A percentile compares a stretch with the other conserved stretches of the same genome.
These are phyloP conservation scores for Alternaria rosae DNA, from an alignment of 2,329 filamentous ascomycete genomes.

Conservation along the genomic window DNA sequence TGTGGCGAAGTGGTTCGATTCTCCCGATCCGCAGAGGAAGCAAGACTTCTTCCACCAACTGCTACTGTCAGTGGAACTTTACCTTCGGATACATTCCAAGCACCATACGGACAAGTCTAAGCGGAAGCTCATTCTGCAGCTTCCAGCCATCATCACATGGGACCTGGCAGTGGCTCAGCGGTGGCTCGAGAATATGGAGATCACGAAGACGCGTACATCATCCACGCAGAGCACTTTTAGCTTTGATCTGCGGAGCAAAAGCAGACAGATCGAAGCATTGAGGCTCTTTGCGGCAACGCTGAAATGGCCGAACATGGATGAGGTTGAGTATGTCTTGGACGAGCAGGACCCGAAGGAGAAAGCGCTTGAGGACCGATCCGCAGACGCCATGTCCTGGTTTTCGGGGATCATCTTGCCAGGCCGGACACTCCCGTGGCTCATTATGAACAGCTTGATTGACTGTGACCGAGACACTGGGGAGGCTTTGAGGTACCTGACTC, in stretches of 20 bases:
- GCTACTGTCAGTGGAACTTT: constrained; percentile 75
- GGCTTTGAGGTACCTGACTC: constrained; percentile 70
- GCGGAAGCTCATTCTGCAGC: constrained; percentile 68
- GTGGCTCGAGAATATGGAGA: constrained; percentile 74
- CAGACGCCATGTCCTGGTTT: constrained; percentile 79
- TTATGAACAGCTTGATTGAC: constrained; percentile 81
- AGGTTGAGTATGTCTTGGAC: constrained; percentile 68
- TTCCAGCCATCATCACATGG: constrained; percentile 76
- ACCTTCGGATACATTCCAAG: constrained; percentile 71
- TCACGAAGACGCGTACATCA: constrained; percentile 66
- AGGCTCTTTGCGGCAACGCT: constrained; percentile 73
- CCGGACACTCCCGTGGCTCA: constrained; percentile 73
- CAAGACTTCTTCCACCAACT: constrained; percentile 78
- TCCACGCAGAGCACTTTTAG: constrained; percentile 57
- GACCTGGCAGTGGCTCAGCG: constrained; percentile 75
- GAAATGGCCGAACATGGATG: constrained; percentile 77
- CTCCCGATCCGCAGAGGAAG: constrained; percentile 65
- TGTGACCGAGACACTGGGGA: constrained; percentile 74
- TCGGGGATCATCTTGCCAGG: constrained; percentile 76
- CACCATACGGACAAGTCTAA: constrained; percentile 69
- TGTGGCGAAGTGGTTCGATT: constrained; percentile 73
- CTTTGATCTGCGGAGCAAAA: constrained; percentile 70
- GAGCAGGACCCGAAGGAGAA: constrained; percentile 61
- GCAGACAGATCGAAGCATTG: constrained; percentile 72
- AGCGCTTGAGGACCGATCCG: constrained; percentile 66